These are phyloP conservation scores for Irpex sp. DNA, from an alignment of 1,284 basidiomycete species.

Conservation along the genomic window DNA sequence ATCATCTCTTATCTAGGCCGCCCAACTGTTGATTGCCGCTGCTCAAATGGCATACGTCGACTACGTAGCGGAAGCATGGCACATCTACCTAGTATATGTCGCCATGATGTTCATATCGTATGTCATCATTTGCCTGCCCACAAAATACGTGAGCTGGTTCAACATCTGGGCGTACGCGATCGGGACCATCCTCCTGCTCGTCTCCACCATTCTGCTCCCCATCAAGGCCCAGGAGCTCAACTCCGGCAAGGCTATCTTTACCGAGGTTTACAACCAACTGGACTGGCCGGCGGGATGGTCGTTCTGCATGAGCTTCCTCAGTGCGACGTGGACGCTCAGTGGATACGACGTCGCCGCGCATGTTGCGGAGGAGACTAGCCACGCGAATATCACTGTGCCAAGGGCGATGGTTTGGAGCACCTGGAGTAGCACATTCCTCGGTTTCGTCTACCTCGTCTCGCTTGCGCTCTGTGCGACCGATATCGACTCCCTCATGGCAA, in stretches of 20 bases:
- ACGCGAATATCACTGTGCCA: constrained; percentile 15
- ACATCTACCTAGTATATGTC: constrained; percentile 17
- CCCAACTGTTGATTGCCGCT: constrained; percentile 16
- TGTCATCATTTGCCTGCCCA: constrained; percentile 18
- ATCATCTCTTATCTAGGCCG: constrained; percentile 10
- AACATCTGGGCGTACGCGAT: constrained; percentile 18
- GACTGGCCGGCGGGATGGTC: constrained; percentile 16
- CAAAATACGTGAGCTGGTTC: constrained; percentile 19
- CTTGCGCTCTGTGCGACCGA: constrained; percentile 17
- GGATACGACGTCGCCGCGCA: constrained; percentile 16
- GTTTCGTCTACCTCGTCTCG: constrained; percentile 15
- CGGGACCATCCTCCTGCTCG: constrained; percentile 14
- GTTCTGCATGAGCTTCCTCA: constrained; percentile 19
- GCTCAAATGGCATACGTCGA: constrained; percentile 14
- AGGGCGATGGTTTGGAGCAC: constrained; percentile 18
- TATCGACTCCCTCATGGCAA: constrained; percentile 16
- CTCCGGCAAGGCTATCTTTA: constrained; percentile 12
- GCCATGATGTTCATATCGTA: constrained; percentile 20
- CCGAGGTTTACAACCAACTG: constrained; percentile 13
- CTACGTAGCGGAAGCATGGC: constrained; percentile 13
- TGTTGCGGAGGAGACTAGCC: constrained; percentile 16
- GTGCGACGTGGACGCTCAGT: constrained; percentile 17
- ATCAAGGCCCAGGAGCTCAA: constrained; percentile 10
- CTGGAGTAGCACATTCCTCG: constrained; percentile 12
- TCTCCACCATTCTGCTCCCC: constrained; percentile 11